Evolutionary conservation across 129 eudicot species (phyloP).

Genomic region (Sambucus nigra): DNA sequence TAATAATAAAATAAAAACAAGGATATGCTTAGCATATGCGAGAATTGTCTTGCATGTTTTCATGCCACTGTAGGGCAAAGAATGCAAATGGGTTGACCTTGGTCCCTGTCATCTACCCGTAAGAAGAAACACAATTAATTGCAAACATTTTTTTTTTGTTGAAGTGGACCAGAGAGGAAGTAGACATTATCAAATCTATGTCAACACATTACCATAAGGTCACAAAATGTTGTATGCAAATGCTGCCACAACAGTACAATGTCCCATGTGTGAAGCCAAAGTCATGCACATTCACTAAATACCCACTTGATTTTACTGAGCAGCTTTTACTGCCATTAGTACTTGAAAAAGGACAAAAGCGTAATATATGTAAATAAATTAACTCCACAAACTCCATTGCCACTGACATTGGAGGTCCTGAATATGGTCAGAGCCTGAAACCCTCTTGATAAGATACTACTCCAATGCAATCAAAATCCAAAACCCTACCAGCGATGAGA

Average conservation of each 20-base stretch:
- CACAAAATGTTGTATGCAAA: slow-evolving; percentile 3
- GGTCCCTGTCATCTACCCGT: too few relatives aligned
- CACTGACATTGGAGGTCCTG: slow-evolving; percentile 13
- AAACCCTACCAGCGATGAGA: slow-evolving; percentile 11
- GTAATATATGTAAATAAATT: not conserved
- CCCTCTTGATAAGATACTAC: slow-evolving; percentile 6
- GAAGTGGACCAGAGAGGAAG: too few relatives aligned
- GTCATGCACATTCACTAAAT: slow-evolving; percentile 10
- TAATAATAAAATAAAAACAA: too few relatives aligned
- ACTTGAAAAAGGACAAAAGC: not conserved
- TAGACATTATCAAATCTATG: slow-evolving; percentile 6
- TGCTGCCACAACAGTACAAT: slow-evolving; percentile 5
- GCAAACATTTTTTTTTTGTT: not conserved
- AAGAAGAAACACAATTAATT: too few relatives aligned
- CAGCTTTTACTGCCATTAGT: slow-evolving; percentile 6
- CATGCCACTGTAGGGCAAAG: too few relatives aligned
- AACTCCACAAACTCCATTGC: slow-evolving; percentile 8
- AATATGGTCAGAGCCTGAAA: slow-evolving; percentile 10
- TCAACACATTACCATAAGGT: too few relatives aligned
- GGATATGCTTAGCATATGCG: too few relatives aligned
- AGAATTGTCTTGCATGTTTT: too few relatives aligned
- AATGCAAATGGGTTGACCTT: too few relatives aligned
- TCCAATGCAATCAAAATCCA: not conserved
- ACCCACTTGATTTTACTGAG: slow-evolving; percentile 7
- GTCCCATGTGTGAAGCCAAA: not conserved